phyloP scores from a whole-genome alignment of 2,329 filamentous ascomycete genomes.

The Nannizziopsis barbatae region DNA sequence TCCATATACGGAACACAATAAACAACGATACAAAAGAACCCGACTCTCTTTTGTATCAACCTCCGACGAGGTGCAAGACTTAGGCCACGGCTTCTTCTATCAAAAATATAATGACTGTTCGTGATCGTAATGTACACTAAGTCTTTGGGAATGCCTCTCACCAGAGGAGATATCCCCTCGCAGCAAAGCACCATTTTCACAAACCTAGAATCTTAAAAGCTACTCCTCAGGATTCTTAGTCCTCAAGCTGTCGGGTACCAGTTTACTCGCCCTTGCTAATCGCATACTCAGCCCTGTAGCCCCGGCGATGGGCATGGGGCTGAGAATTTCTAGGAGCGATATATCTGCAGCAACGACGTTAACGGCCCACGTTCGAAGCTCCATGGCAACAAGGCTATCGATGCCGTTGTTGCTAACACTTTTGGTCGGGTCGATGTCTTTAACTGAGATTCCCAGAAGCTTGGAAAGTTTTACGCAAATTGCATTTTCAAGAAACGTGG shows the following conservation, averaged over 20 bases:
- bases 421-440: slow-evolving; percentile 13
- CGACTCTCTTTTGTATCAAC: no score
- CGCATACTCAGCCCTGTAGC: slow-evolving; percentile 1
- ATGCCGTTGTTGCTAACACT: slow-evolving; percentile 18
- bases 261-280: slow-evolving; percentile 4
- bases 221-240: not conserved
- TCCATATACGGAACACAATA: no score
- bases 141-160: no score
- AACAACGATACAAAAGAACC: no score
- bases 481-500: slow-evolving; percentile 4
- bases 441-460: slow-evolving; percentile 9
- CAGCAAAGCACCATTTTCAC: no score
- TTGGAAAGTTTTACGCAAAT: slow-evolving; percentile 9
- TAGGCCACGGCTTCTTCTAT: no score
- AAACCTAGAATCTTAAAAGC: not conserved
- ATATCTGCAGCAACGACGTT: slow-evolving; percentile 23
- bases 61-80: no score
- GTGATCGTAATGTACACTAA: no score
- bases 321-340: slow-evolving; percentile 16
- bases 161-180: no score
- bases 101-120: no score
- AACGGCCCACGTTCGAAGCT: slow-evolving; percentile 21
- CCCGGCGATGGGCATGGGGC: slow-evolving; percentile 9
- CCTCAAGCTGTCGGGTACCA: slow-evolving; percentile 2
- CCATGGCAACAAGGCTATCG: slow-evolving; percentile 24